phyloP scores from a whole-genome alignment of 179 eudicot species.

The Corrigiola litoralis region DNA sequence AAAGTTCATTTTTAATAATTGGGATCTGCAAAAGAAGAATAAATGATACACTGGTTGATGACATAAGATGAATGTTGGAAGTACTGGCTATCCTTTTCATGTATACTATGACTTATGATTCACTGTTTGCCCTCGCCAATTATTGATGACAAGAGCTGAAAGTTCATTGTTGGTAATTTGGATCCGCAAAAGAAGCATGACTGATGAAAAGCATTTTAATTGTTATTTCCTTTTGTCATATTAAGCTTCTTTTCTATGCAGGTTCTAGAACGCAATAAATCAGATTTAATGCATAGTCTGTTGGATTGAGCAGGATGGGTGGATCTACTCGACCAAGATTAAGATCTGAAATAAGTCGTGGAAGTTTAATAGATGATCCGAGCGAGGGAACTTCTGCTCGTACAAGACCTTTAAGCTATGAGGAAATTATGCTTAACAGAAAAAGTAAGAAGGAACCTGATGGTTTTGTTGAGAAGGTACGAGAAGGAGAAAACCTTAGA shows the following conservation, averaged over 20 bases:
- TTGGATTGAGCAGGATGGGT: slow-evolving; percentile 48
- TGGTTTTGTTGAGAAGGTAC: slow-evolving; percentile 26
- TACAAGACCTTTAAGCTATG: slow-evolving; percentile 89
- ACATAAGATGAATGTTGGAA: too few species aligned
- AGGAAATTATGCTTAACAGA: slow-evolving; percentile 76
- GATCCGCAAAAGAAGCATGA: too few species aligned
- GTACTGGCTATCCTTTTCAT: too few species aligned
- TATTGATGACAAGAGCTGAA: too few species aligned
- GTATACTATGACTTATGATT: too few species aligned
- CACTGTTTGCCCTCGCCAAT: too few species aligned
- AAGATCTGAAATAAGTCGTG: slow-evolving; percentile 39
- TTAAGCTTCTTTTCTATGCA: background rate
- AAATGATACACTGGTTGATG: too few species aligned
- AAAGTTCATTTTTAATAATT: too few species aligned
- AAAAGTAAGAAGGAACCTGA: slow-evolving; percentile 46
- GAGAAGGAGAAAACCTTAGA: slow-evolving; percentile 24
- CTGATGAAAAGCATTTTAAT: too few species aligned
- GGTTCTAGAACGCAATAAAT: slow-evolving; percentile 2
- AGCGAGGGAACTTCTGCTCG: slow-evolving; percentile 81
- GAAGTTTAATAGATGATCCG: slow-evolving; percentile 29
- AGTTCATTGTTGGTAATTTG: too few species aligned
- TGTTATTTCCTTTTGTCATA: background rate
- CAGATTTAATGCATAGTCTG: background rate
- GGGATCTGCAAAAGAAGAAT: too few species aligned
- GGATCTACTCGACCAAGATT: slow-evolving; percentile 44